A percentile compares a stretch with the other conserved stretches of the same genome.
phyloP scores from a whole-genome alignment of 371 early-diverging fungal genomes.

The Actinomortierella wolfii region DNA sequence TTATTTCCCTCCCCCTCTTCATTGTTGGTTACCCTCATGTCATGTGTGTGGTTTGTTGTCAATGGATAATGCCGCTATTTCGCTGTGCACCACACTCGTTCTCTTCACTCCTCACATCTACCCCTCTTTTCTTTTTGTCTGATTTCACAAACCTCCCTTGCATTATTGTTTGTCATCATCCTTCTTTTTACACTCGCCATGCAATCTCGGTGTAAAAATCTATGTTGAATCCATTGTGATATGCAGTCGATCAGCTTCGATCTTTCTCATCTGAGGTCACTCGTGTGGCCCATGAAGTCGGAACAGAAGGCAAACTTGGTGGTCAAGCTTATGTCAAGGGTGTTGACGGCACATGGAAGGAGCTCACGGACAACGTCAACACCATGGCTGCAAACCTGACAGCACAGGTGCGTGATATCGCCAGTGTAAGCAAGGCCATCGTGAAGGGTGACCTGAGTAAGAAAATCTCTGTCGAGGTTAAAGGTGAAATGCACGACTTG shows the following conservation, averaged over 20 bases:
- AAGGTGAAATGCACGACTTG: constrained; percentile 59
- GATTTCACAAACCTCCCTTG: background rate
- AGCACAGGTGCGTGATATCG: constrained; percentile 54
- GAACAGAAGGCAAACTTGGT: constrained; percentile 56
- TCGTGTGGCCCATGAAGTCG: constrained; percentile 59
- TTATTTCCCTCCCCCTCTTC: too few species aligned
- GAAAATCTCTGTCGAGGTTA: constrained; percentile 50
- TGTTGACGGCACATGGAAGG: constrained; percentile 64
- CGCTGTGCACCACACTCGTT: too few species aligned
- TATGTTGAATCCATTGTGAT: too few species aligned
- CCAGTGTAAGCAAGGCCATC: constrained; percentile 47
- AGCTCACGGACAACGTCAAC: constrained; percentile 59
- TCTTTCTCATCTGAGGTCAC: constrained; percentile 61
- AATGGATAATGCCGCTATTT: too few species aligned
- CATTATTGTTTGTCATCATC: background rate
- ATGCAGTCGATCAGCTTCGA: constrained; percentile 52
- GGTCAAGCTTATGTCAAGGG: constrained; percentile 55
- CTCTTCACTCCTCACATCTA: background rate
- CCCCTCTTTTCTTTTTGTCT: too few species aligned
- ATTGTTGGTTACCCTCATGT: too few species aligned
- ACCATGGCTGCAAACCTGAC: constrained; percentile 56
- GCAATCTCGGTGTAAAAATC: too few species aligned
- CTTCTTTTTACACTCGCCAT: constrained; percentile 1
- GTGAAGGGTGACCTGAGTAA: constrained; percentile 53
- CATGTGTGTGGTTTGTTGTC: too few species aligned